These are phyloP conservation scores for Lobosporangium transversale DNA, from an alignment of 192 early-diverging fungal genomes.

Conservation along the genomic window DNA sequence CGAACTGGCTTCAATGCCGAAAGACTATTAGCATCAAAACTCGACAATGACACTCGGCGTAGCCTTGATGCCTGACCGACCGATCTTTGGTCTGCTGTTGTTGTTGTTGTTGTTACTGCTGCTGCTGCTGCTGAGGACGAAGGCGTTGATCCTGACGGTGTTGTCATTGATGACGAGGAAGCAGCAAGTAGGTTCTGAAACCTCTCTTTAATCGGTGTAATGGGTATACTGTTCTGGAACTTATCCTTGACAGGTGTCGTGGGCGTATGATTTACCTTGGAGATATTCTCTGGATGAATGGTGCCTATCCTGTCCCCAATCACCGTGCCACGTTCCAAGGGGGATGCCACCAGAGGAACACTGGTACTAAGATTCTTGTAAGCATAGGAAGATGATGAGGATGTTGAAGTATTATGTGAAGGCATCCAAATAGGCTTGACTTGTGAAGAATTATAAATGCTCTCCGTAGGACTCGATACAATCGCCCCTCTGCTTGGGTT, in stretches of 20 bases:
- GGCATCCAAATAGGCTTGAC: slow-evolving; percentile 19
- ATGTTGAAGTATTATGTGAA: neutral
- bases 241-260: slow-evolving; percentile 18
- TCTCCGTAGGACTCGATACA: slow-evolving; percentile 14
- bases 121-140: too few species aligned
- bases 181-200: neutral
- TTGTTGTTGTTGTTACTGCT: neutral
- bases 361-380: neutral
- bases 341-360: slow-evolving; percentile 7
- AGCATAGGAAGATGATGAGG: neutral
- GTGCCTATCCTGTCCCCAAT: slow-evolving; percentile 31
- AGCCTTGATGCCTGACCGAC: neutral
- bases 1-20: slow-evolving; percentile 33
- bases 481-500: neutral
- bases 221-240: slow-evolving; percentile 3
- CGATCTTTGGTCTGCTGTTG: slow-evolving; percentile 2
- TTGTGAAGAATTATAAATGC: slow-evolving; percentile 12
- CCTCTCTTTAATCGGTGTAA: slow-evolving; percentile 15
- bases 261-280: slow-evolving; percentile 21
- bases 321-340: slow-evolving; percentile 30
- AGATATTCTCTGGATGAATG: slow-evolving; percentile 33
- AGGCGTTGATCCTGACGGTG: neutral
- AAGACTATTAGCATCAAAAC: slow-evolving; percentile 38
- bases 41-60: slow-evolving; percentile 36
- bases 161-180: slow-evolving; percentile 1